Conservation (phyloP, 177 flowering plant genomes). For the Telopea speciosissima region DNA sequence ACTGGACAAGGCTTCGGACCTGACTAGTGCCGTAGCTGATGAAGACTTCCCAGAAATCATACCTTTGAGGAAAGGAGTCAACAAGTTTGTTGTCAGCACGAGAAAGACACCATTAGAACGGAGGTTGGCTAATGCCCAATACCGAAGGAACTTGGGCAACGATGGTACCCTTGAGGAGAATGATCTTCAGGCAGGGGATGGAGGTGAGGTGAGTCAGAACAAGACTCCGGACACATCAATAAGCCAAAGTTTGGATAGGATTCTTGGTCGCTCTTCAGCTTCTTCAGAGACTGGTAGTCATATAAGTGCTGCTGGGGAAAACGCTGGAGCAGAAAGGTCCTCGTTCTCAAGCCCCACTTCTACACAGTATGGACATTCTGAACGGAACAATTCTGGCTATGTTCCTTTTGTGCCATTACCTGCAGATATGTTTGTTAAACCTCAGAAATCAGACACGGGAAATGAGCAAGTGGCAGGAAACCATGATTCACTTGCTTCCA, state of each 20-base stretch:
- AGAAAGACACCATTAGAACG: slow-evolving; percentile 66
- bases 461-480: slow-evolving; percentile 8
- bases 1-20: slow-evolving; percentile 38
- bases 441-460: slow-evolving; percentile 22
- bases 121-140: slow-evolving; percentile 46
- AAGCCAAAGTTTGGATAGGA: slow-evolving; percentile 34
- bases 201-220: slow-evolving; percentile 8
- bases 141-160: slow-evolving; percentile 31
- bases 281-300: slow-evolving; percentile 10
- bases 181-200: slow-evolving; percentile 13
- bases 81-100: slow-evolving; percentile 64
- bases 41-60: slow-evolving; percentile 68
- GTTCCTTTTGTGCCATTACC: slow-evolving; percentile 74
- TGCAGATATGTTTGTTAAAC: slow-evolving; percentile 54
- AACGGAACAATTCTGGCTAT: slow-evolving; percentile 33
- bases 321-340: slow-evolving; percentile 11
- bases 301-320: slow-evolving; percentile 2
- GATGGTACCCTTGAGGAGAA: slow-evolving; percentile 27
- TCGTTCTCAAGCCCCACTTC: slow-evolving; percentile 13
- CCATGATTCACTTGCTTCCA: slow-evolving; percentile 10
- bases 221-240: slow-evolving; percentile 15
- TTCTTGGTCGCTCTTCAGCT: slow-evolving; percentile 25
- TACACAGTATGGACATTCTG: slow-evolving; percentile 10
- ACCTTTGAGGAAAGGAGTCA: slow-evolving; percentile 66
- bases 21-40: slow-evolving; percentile 39